A percentile compares a stretch with the other conserved stretches of the same genome.
These are phyloP conservation scores for Lithospermum erythrorhizon DNA, from an alignment of 257 asterid species.

Conservation along the genomic window DNA sequence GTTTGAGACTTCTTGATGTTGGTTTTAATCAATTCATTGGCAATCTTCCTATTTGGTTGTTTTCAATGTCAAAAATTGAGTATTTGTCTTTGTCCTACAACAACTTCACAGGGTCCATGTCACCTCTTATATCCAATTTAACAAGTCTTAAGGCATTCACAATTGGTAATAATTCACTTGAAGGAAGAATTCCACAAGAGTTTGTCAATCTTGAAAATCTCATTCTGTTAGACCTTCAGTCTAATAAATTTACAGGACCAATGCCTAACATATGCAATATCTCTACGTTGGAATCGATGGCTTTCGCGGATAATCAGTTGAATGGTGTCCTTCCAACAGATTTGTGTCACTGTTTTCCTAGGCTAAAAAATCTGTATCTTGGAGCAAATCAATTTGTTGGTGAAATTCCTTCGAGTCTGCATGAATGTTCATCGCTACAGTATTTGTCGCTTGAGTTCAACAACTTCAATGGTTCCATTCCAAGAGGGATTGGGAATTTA, in stretches of 20 bases:
- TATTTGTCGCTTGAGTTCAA: not conserved
- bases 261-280: not conserved
- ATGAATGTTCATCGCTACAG: not conserved
- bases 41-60: not conserved
- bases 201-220: conserved; percentile 8
- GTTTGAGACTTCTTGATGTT: not conserved
- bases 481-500: not conserved
- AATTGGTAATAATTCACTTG: not conserved
- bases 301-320: not conserved
- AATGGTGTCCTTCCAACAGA: not conserved
- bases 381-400: not conserved
- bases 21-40: not conserved
- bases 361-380: not conserved
- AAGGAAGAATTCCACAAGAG: conserved; percentile 13
- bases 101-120: not conserved
- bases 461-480: not conserved
- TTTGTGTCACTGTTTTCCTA: not conserved
- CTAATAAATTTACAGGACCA: conserved; percentile 3
- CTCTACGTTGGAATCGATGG: not conserved
- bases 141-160: not conserved
- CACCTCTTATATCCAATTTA: not conserved
- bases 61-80: not conserved
- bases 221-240: not conserved
- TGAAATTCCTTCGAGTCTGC: not conserved
- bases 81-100: not conserved